These are phyloP conservation scores for Aphanomyces astaci DNA, from an alignment of 352 stramenopile genomes.

Conservation along the genomic window DNA sequence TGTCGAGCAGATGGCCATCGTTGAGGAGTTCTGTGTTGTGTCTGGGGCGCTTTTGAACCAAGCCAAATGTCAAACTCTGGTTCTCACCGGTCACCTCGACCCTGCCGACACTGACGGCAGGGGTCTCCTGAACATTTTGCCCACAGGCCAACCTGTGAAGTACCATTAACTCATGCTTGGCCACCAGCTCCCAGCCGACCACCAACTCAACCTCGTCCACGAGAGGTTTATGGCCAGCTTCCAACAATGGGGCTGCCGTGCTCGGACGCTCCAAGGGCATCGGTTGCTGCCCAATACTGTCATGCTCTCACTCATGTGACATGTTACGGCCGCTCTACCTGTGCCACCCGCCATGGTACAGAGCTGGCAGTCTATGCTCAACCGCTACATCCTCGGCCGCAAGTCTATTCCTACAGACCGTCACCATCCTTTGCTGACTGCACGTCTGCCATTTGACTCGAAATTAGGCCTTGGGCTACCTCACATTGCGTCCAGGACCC, in stretches of 20 bases:
- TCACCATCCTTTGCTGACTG: no score
- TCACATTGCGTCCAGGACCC: no score
- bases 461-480: no score
- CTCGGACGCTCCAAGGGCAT: background rate
- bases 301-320: background rate
- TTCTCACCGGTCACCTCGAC: constrained; percentile 6
- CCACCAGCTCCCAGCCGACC: background rate
- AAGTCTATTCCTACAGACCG: background rate
- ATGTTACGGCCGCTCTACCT: background rate
- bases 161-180: background rate
- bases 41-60: constrained; percentile 25
- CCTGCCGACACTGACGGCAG: background rate
- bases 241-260: background rate
- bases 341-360: background rate
- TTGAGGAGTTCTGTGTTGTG: constrained; percentile 27
- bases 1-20: constrained; percentile 22
- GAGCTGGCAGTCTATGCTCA: background rate
- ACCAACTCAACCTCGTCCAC: background rate
- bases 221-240: background rate
- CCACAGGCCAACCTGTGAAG: background rate
- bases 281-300: background rate
- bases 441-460: no score
- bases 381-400: background rate
- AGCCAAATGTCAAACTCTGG: constrained; percentile 19
- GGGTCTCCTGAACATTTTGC: no score